Evolutionary conservation across 805 yeast genomes (phyloP).

Genomic region (Cyberlindnera xishuangbannaensis): DNA sequence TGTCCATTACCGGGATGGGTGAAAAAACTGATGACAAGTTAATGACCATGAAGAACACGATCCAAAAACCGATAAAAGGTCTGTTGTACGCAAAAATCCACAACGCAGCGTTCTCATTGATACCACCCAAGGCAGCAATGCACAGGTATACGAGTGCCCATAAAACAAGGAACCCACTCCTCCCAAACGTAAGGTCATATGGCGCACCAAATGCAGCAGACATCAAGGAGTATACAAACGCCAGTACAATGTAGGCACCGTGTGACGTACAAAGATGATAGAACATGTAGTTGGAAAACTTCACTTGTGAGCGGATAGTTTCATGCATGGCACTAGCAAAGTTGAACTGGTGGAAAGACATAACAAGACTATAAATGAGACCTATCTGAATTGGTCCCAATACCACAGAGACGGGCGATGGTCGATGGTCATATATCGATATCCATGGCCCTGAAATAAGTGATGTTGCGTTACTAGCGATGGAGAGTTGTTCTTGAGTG

Average conservation of each 20-base stretch:
- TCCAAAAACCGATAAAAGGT: slow-evolving; percentile 65
- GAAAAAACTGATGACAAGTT: slow-evolving; percentile 59
- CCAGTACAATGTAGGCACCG: slow-evolving; percentile 41
- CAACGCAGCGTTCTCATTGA: slow-evolving; percentile 54
- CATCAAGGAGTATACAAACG: slow-evolving; percentile 49
- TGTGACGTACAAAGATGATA: slow-evolving; percentile 35
- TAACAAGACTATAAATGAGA: slow-evolving; percentile 55
- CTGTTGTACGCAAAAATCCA: slow-evolving; percentile 44
- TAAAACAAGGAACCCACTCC: slow-evolving; percentile 56
- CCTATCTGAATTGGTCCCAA: slow-evolving; percentile 65
- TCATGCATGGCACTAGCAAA: slow-evolving; percentile 48
- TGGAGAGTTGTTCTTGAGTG: slow-evolving; percentile 1
- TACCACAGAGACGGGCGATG: slow-evolving; percentile 38
- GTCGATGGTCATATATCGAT: slow-evolving; percentile 34
- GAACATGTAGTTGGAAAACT: slow-evolving; percentile 30
- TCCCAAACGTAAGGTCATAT: slow-evolving; percentile 46
- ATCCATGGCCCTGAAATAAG: slow-evolving; percentile 14
- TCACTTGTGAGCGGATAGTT: slow-evolving; percentile 8
- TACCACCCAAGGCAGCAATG: slow-evolving; percentile 64
- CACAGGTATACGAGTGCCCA: slow-evolving; percentile 59
- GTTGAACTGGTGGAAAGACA: slow-evolving; percentile 62
- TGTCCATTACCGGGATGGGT: slow-evolving; percentile 36
- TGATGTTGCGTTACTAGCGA: slow-evolving; percentile 26
- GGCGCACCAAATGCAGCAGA: slow-evolving; percentile 58
- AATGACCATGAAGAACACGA: slow-evolving; percentile 55